Conservation (phyloP, 2,329 filamentous ascomycete genomes). For the Ophiocordyceps camponoti-floridani region DNA sequence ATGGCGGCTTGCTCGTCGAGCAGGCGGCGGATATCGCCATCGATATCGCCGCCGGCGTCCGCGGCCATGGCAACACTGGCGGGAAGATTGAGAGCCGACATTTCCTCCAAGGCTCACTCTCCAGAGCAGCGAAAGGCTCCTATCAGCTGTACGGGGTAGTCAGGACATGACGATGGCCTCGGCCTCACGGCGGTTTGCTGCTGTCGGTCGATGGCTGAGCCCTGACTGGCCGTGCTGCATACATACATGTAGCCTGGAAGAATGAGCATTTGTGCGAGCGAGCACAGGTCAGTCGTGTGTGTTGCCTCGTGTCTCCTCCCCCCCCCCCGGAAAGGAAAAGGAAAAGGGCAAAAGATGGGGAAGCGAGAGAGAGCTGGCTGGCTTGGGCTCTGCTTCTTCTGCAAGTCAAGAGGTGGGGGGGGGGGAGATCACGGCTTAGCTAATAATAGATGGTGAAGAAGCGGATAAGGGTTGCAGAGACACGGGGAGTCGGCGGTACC, state of each 20-base stretch:
- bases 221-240: constrained; percentile 1
- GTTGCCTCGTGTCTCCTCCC: constrained; percentile 1
- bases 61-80: background rate
- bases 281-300: background rate
- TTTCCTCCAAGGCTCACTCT: constrained; percentile 1
- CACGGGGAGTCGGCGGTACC: background rate
- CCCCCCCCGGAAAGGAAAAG: background rate
- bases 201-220: background rate
- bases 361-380: background rate
- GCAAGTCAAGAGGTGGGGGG: background rate
- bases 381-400: constrained; percentile 2
- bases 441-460: background rate
- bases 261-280: constrained; percentile 1
- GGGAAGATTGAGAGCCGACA: constrained; percentile 2
- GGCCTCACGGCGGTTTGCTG: constrained; percentile 1
- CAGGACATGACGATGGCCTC: constrained; percentile 2
- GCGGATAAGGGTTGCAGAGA: background rate
- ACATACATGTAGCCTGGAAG: background rate
- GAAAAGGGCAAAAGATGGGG: background rate
- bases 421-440: background rate
- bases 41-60: constrained; percentile 6
- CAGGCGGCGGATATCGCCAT: constrained; percentile 17
- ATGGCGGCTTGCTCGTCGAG: constrained; percentile 35
- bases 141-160: background rate
- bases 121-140: background rate